phyloP scores from a whole-genome alignment of 495 filamentous ascomycete genomes.

The Amniculicola lignicola region DNA sequence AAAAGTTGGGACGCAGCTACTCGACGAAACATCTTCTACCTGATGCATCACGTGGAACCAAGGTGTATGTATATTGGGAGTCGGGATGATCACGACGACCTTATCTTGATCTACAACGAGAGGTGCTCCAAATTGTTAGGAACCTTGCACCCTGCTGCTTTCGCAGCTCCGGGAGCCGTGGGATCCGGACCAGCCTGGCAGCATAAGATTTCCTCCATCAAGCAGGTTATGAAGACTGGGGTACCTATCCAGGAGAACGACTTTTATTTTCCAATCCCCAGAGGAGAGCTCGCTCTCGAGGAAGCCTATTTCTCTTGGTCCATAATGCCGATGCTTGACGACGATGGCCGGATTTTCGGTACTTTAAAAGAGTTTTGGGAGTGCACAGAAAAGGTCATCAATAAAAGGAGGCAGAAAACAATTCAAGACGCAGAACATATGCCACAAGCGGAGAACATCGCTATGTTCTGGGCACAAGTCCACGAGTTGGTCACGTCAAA shows the following conservation, averaged over 20 bases:
- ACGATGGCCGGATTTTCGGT: slow-evolving; percentile 7
- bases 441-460: slow-evolving; percentile 6
- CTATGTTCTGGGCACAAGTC: slow-evolving; percentile 14
- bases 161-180: slow-evolving; percentile 3
- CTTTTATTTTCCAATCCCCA: slow-evolving; percentile 8
- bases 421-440: slow-evolving; percentile 6
- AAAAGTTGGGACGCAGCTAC: slow-evolving; percentile 7
- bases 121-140: not conserved
- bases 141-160: slow-evolving; percentile 4
- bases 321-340: slow-evolving; percentile 9
- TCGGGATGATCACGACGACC: slow-evolving; percentile 10
- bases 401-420: slow-evolving; percentile 10
- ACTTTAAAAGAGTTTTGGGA: slow-evolving; percentile 10
- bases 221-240: slow-evolving; percentile 2
- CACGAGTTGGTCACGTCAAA: slow-evolving; percentile 12
- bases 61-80: slow-evolving; percentile 14
- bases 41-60: slow-evolving; percentile 14
- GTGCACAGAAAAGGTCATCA: not conserved
- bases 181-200: slow-evolving; percentile 6
- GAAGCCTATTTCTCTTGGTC: slow-evolving; percentile 20
- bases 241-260: not conserved
- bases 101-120: slow-evolving; percentile 17
- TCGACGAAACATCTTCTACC: not conserved
- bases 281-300: slow-evolving; percentile 10
- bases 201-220: not conserved